Percentiles rank a stretch among this genome's conserved stretches.
These are phyloP conservation scores for Gremmenia infestans DNA, from an alignment of 2,329 filamentous ascomycete genomes.

Conservation along the genomic window DNA sequence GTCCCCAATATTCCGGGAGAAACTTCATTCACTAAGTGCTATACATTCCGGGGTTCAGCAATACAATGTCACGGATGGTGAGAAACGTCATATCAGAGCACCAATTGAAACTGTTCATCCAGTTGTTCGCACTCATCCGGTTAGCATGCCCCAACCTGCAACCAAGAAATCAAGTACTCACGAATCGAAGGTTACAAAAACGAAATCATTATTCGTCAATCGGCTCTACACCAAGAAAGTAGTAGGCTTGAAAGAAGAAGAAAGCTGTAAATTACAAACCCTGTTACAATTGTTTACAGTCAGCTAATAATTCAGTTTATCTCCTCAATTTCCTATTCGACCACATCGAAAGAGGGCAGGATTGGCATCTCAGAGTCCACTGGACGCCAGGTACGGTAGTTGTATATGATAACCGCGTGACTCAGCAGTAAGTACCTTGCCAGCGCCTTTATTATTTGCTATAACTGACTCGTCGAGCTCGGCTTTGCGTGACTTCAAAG, in stretches of 20 bases:
- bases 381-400: not conserved
- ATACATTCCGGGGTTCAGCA: constrained; percentile 77
- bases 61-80: constrained; percentile 56
- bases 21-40: constrained; percentile 71
- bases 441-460: not conserved
- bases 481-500: constrained; percentile 69
- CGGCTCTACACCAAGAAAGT: constrained; percentile 50
- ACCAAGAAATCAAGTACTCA: not conserved
- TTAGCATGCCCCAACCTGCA: constrained; percentile 37
- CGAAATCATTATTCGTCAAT: not conserved
- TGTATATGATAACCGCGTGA: not conserved
- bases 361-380: constrained; percentile 65
- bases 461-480: constrained; percentile 1
- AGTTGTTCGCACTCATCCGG: constrained; percentile 72
- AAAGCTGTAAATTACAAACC: constrained; percentile 39
- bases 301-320: not conserved
- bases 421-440: not conserved
- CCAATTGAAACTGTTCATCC: constrained; percentile 69
- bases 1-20: constrained; percentile 68
- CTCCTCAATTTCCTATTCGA: constrained; percentile 66
- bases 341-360: constrained; percentile 63
- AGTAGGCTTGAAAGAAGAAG: constrained; percentile 72
- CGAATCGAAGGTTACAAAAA: not conserved
- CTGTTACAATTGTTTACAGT: not conserved
- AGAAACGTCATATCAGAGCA: constrained; percentile 65